A percentile compares a stretch with the other conserved stretches of the same genome.
Conservation (phyloP, 2,329 filamentous ascomycete genomes). For the Acrocalymma vagum region DNA sequence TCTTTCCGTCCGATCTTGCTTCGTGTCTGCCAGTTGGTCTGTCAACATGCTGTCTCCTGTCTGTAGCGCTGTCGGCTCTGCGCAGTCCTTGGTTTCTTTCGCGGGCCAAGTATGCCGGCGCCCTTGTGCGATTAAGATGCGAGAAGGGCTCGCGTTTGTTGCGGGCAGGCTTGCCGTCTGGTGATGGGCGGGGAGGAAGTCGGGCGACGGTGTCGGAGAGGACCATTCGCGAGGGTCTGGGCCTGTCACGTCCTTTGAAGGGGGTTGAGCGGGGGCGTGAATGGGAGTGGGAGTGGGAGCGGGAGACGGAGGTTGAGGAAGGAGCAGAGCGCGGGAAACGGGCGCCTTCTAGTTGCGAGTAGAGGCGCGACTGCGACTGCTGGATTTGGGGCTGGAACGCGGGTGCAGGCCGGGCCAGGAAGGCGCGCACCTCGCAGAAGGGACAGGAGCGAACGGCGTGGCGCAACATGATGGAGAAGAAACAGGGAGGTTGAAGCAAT, state of each 20-base stretch:
- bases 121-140: conserved; percentile 43
- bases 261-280: conserved; percentile 14
- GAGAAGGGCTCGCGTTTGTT: conserved; percentile 41
- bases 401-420: too few relatives aligned
- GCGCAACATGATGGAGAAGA: conserved; percentile 34
- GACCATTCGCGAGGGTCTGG: conserved; percentile 58
- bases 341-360: conserved; percentile 38
- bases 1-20: conserved; percentile 32
- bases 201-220: conserved; percentile 52
- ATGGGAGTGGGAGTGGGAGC: conserved; percentile 13
- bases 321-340: conserved; percentile 18
- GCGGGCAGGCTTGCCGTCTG: conserved; percentile 25
- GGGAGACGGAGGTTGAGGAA: too few relatives aligned
- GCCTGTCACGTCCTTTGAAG: conserved; percentile 39
- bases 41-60: conserved; percentile 13
- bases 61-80: conserved; percentile 11
- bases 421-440: conserved; percentile 51
- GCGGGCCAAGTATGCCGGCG: conserved; percentile 31
- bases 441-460: conserved; percentile 46
- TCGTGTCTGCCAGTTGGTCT: conserved; percentile 21
- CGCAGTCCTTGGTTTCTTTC: conserved; percentile 12
- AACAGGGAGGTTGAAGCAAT: neutral
- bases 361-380: conserved; percentile 46
- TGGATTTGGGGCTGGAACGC: conserved; percentile 29
- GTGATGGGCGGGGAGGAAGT: conserved; percentile 17